Percentiles rank a stretch among this genome's conserved stretches.
Evolutionary conservation across 2,329 filamentous ascomycete species (phyloP).

Genomic region (Trichoderma breve): DNA sequence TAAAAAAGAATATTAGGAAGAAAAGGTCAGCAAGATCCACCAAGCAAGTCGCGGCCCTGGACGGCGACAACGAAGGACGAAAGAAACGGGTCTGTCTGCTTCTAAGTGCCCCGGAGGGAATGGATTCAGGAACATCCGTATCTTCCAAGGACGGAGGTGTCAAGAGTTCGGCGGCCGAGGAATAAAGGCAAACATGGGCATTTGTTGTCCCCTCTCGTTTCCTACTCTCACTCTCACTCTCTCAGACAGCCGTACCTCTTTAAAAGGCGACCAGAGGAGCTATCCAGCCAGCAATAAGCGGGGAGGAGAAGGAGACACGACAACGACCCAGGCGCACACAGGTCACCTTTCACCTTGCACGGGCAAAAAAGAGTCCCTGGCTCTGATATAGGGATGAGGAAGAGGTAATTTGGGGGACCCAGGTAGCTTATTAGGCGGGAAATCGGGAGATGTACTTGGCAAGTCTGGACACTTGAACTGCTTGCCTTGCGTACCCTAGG

Average conservation of each 20-base stretch:
- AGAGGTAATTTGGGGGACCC: conserved; percentile 13
- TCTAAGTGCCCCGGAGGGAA: conserved; percentile 8
- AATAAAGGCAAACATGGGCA: neutral
- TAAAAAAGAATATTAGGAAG: conserved; percentile 1
- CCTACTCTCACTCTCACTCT: neutral
- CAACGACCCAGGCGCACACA: neutral
- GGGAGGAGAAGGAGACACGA: conserved; percentile 16
- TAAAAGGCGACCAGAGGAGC: conserved; percentile 13
- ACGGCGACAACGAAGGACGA: conserved; percentile 8
- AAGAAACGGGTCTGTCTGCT: conserved; percentile 9
- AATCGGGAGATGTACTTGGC: conserved; percentile 12
- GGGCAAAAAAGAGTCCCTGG: conserved; percentile 8
- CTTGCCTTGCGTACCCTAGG: conserved; percentile 15
- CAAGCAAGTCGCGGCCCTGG: conserved; percentile 8
- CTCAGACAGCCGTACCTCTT: neutral
- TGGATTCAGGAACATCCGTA: conserved; percentile 6
- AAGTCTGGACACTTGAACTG: conserved; percentile 6
- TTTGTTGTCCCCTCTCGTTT: neutral
- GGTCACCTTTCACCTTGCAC: neutral
- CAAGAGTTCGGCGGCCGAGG: conserved; percentile 2
- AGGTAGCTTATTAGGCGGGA: conserved; percentile 18
- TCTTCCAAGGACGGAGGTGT: conserved; percentile 4
- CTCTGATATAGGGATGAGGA: conserved; percentile 13
- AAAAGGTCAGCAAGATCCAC: conserved; percentile 17
- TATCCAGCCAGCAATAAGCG: conserved; percentile 18